Evolutionary conservation across 768 basidiomycete species (phyloP), one percentile per base, ranked within the genome.

Genomic region (Suillus weaverae): DNA sequence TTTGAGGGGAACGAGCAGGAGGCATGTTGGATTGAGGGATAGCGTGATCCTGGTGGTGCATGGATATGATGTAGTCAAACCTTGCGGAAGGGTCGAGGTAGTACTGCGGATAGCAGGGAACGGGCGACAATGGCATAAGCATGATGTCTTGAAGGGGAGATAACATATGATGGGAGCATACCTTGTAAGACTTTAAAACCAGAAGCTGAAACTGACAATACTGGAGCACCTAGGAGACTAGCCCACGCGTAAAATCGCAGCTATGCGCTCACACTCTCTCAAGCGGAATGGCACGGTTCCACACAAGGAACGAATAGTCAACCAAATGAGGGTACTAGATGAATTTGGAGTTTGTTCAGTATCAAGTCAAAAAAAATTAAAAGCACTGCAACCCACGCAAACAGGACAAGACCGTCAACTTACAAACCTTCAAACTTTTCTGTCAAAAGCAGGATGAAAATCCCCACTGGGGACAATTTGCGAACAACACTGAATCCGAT

Each of bases 1-100:
- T 88, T 50, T 87, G 80, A 0, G 88, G 84, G 32, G 89, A 86
- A 61, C 84, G 83, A 63, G 87, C 83, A 64, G 77, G 77, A 66
- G 69, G 76, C 77, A 78, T 78, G 76, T 71, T 77, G 30, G 67
- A 59, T 70, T 77, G 75, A 69, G 76, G 73, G 62, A 77, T 66
- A 69, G 66, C 67, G 65, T 84, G 84, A 65, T 82, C 81, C 61
- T 83, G 80, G 67, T 79, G 80, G 63, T 79, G 82, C 66, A 76
- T 76, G 67, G 79, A 73, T 74, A 81, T 76, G 64, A 75, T 70
- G 69, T 82, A 78, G 74, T 82, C 79, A 66, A 81, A 78, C 61
- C 74, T 74, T 72, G 74, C 66, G 70, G 79, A 68, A 62, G 64
- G 66, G 62, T 67, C 55, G 59, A 63, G 56, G 66, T 66, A 63